phyloP scores from a whole-genome alignment of 2,329 filamentous ascomycete genomes.

The Conoideocrella luteorostrata region DNA sequence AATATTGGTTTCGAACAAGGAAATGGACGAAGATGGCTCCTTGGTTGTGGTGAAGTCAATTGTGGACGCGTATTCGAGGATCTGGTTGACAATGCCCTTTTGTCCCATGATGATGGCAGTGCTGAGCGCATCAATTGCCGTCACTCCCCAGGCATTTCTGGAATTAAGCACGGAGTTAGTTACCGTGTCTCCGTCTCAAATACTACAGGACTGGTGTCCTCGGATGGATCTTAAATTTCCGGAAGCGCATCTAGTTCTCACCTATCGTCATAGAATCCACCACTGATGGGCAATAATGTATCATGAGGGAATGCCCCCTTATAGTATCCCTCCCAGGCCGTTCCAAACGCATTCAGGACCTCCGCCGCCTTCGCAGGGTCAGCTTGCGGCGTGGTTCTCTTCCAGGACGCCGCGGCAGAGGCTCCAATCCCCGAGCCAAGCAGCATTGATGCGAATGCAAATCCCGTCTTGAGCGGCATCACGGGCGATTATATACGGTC shows the following conservation, averaged over 20 bases:
- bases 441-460: constrained; percentile 1
- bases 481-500: no score
- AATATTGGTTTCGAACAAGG: constrained; percentile 86
- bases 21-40: constrained; percentile 45
- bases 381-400: neutral
- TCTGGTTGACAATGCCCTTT: constrained; percentile 59
- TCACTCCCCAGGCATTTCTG: constrained; percentile 81
- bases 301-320: constrained; percentile 72
- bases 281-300: constrained; percentile 62
- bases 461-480: constrained; percentile 1
- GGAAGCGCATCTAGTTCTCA: no score
- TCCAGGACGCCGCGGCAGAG: neutral
- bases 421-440: neutral
- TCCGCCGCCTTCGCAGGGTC: neutral
- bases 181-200: no score
- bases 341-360: constrained; percentile 61
- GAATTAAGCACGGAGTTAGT: no score
- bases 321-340: constrained; percentile 67
- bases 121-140: constrained; percentile 71
- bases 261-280: constrained; percentile 62
- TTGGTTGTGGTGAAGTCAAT: constrained; percentile 63
- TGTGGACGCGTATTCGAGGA: constrained; percentile 61
- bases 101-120: constrained; percentile 75
- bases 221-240: no score
- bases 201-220: no score